Evolutionary conservation across 1,284 basidiomycete genomes (phyloP).

Genomic region (Afroboletus lepidellus): DNA sequence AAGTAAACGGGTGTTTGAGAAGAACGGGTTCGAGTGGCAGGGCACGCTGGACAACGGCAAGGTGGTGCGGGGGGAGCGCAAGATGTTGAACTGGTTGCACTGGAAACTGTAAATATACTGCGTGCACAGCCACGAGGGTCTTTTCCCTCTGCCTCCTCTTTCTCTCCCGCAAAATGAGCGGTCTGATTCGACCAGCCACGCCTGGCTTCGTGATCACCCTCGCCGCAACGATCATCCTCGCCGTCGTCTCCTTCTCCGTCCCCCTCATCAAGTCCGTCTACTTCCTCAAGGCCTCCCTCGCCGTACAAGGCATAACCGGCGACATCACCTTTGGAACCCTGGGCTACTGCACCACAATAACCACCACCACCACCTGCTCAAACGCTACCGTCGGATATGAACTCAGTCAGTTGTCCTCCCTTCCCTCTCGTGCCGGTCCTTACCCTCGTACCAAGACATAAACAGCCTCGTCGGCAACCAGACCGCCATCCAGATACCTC

Average conservation of each 20-base stretch:
- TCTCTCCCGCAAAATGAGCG: constrained; percentile 43
- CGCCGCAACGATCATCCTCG: constrained; percentile 70
- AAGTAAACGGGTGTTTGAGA: constrained; percentile 60
- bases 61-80: constrained; percentile 33
- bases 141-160: neutral
- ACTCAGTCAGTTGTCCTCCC: constrained; percentile 56
- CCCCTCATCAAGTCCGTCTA: constrained; percentile 82
- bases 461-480: constrained; percentile 74
- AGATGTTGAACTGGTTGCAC: constrained; percentile 17
- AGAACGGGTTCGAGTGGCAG: constrained; percentile 55
- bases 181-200: constrained; percentile 70
- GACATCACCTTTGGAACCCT: constrained; percentile 79
- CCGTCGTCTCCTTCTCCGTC: constrained; percentile 82
- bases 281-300: constrained; percentile 76
- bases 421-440: constrained; percentile 8
- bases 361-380: constrained; percentile 65
- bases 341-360: constrained; percentile 73
- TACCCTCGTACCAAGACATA: constrained; percentile 54
- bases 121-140: constrained; percentile 20
- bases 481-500: constrained; percentile 65
- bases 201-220: constrained; percentile 83
- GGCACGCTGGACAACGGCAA: constrained; percentile 41
- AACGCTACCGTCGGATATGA: constrained; percentile 79
- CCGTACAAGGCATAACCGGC: constrained; percentile 50
- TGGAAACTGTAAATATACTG: constrained; percentile 11